phyloP scores from a whole-genome alignment of 257 asterid genomes.

The Jacaranda copaia region DNA sequence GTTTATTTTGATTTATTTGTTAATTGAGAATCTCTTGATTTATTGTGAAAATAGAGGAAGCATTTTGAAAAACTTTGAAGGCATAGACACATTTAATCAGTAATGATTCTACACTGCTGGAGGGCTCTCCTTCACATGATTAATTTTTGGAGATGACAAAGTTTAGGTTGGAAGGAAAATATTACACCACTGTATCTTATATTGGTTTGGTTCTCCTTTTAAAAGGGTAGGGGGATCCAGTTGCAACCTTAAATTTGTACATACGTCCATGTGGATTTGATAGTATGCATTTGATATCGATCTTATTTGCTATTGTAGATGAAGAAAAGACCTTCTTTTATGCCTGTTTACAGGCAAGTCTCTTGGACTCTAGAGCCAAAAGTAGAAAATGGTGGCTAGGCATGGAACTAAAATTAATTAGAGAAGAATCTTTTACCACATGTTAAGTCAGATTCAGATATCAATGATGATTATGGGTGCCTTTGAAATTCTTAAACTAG shows the following conservation, averaged over 20 bases:
- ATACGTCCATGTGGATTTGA: neutral
- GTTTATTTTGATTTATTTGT: neutral
- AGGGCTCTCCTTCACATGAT: too few species aligned
- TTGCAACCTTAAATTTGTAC: too few species aligned
- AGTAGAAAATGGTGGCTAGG: neutral
- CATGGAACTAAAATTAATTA: neutral
- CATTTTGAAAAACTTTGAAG: conserved; percentile 1
- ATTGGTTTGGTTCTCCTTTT: neutral
- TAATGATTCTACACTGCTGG: too few species aligned
- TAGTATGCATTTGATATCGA: neutral
- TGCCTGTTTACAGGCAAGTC: neutral
- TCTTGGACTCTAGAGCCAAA: neutral
- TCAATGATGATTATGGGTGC: neutral
- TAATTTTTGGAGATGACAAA: neutral
- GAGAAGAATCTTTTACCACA: neutral
- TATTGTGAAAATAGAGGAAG: neutral
- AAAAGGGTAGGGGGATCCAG: neutral
- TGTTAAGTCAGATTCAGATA: neutral
- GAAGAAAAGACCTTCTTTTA: neutral
- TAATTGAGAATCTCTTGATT: neutral
- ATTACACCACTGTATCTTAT: neutral
- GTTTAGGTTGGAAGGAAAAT: neutral
- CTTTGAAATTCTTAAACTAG: neutral
- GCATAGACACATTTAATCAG: neutral
- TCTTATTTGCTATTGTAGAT: too few species aligned